Base-by-base conservation (phyloP, 768 basidiomycete genomes). In the Kwoniella dendrophila region DNA sequence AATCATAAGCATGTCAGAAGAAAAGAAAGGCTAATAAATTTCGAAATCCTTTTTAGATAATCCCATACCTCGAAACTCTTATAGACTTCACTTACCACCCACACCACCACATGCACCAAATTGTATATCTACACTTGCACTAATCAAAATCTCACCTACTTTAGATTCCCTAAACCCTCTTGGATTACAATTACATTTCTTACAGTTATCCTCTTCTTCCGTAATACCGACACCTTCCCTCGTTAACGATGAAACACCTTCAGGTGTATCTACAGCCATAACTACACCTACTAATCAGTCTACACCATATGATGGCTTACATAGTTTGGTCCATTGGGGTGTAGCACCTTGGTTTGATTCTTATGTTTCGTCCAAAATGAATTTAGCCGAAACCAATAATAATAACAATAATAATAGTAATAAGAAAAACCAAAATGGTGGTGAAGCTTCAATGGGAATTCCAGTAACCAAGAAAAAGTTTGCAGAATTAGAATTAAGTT, bases 381-480 rank as follows among this genome's bases (percentile, higher is more conserved):
- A 27, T 81, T 83, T 59, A 86, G 85, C 68, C 33, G 47, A 32
- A 14, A 38, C 36, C 8, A 38, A 8, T 18, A 38, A 8, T 18
- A 38, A 18, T 38, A 74, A 66, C 54, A 92, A 90, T 74, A 91
- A 90, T 83, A 57, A 36, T 43, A 80, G 68, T 1, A 18, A 22
- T 36, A 62, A 48, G 40, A 38, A 49, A 34, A n/a, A 32, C 20
- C 36, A 14, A 5, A n/a, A n/a, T n/a, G 64, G 59, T 11, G 64
- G 62, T 29, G 68, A 70, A 47, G 63, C 69, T 6, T 63, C 61
- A 43, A 64, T 64, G 62, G 88, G 88, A 51, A 98, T 99, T 60
- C 96, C 96, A 2, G 91, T 96, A 84, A 93, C 95, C 47, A 98
- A 97, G 85, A 94, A 94, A 83, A 98, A 97, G 81, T 97, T 98